These are phyloP conservation scores for Kwoniella dendrophila DNA, from an alignment of 768 basidiomycete genomes.

Conservation along the genomic window DNA sequence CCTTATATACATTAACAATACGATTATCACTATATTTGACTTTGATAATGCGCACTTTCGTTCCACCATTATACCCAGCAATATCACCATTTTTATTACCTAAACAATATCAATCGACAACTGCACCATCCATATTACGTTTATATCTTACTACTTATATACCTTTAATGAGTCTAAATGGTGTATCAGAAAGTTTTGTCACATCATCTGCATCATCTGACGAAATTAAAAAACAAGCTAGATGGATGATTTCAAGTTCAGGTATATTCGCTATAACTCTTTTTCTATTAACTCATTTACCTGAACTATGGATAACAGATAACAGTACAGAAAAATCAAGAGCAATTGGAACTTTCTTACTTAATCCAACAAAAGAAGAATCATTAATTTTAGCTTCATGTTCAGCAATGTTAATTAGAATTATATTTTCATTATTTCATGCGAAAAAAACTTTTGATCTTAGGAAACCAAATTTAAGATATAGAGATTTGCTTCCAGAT, in stretches of 20 bases:
- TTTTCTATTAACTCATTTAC: constrained; percentile 59
- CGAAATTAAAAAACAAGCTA: constrained; percentile 69
- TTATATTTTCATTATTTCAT: constrained; percentile 38
- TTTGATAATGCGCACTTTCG: constrained; percentile 72
- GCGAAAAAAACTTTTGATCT: constrained; percentile 4
- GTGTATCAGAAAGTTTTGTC: constrained; percentile 87
- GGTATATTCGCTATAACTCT: constrained; percentile 65
- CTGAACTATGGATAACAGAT: constrained; percentile 24
- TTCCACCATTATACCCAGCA: constrained; percentile 72
- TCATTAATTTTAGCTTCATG: constrained; percentile 42
- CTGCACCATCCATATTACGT: constrained; percentile 73
- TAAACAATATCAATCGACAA: constrained; percentile 63
- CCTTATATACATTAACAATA: constrained; percentile 61
- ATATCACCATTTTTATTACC: constrained; percentile 71
- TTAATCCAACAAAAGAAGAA: constrained; percentile 30
- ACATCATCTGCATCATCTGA: constrained; percentile 70
- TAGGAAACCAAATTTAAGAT: not conserved
- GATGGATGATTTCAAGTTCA: constrained; percentile 81
- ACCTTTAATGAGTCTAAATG: constrained; percentile 86
- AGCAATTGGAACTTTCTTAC: constrained; percentile 29
- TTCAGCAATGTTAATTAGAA: constrained; percentile 44
- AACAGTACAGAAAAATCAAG: constrained; percentile 60
- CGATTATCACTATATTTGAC: constrained; percentile 69
- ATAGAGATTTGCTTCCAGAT: not conserved
- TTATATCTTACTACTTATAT: constrained; percentile 82